Percentiles rank a stretch among this genome's conserved stretches.
These are phyloP conservation scores for Ramalina intermedia DNA, from an alignment of 495 filamentous ascomycete species.

Conservation along the genomic window DNA sequence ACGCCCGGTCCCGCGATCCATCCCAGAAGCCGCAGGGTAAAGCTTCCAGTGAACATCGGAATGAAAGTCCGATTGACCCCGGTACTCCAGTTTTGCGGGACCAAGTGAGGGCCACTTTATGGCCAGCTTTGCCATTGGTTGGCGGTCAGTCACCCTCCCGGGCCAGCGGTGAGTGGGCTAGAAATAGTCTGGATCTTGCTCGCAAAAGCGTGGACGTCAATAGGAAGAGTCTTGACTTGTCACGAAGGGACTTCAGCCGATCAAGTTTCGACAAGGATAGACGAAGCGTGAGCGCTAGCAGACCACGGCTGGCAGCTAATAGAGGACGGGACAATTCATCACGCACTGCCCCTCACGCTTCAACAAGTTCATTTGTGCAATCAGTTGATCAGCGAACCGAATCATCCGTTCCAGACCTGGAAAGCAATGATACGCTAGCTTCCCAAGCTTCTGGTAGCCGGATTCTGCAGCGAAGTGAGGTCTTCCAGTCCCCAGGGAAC, in stretches of 20 bases:
- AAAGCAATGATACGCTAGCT: constrained; percentile 54
- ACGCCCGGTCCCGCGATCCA: constrained; percentile 9
- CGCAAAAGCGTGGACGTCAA: constrained; percentile 12
- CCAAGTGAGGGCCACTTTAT: constrained; percentile 49
- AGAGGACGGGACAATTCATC: background rate
- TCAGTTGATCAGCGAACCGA: constrained; percentile 55
- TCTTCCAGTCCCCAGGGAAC: constrained; percentile 78
- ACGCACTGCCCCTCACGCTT: constrained; percentile 37
- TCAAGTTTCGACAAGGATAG: constrained; percentile 35
- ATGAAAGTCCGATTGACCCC: constrained; percentile 20
- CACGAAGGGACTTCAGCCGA: constrained; percentile 18
- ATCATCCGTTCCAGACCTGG: constrained; percentile 54
- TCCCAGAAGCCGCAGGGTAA: constrained; percentile 12
- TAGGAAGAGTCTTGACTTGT: constrained; percentile 12
- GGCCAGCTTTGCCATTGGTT: constrained; percentile 30
- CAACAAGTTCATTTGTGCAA: constrained; percentile 65
- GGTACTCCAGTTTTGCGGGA: constrained; percentile 41
- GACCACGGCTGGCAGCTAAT: constrained; percentile 31
- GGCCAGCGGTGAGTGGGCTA: constrained; percentile 26
- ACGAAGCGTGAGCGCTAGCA: constrained; percentile 44
- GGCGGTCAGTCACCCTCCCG: constrained; percentile 27
- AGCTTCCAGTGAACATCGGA: constrained; percentile 17
- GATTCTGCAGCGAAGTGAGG: constrained; percentile 72
- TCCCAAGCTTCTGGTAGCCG: constrained; percentile 77
- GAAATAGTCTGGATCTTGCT: constrained; percentile 13